Base-by-base conservation (phyloP, 495 filamentous ascomycete genomes). In the Penicillium atrosanguineum region DNA sequence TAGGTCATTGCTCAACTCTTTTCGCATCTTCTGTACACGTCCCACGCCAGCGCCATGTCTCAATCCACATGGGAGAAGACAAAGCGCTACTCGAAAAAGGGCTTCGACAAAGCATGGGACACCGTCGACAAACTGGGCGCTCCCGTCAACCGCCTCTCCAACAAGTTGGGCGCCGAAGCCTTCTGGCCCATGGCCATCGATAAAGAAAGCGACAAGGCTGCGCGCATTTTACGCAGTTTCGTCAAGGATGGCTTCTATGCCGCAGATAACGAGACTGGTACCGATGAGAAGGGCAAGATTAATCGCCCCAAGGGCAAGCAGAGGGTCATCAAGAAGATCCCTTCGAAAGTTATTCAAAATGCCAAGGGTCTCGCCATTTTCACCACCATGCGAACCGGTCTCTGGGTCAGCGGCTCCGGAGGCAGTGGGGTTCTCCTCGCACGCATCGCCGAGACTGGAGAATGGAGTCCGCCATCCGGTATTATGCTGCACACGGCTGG, bases 311-410 rank as follows among this genome's bases (percentile, higher is more conserved):
- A 80, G 44, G 78, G 77, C 56, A 89, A 87, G 68, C 84, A 86
- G 58, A 82, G 76, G 49, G 80, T 90, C 2, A 68, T 90, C 15
- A 87, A 93, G 70, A 91, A 91, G 73, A 95, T 96, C 23, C 91
- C 91, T 0, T 70, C 83, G 28, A 73, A 87, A 63, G 89, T 95
- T 42, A 87, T 96, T 50, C 81, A 86, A 61, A 85, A 88, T 69
- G 91, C 91, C 11, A 89, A 93, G 62, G 91, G 90, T 12, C 71
- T 96, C 34, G 90, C 89, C 23, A 86, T 96, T 56, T 96, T 96
- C 74, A 95, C 91, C 0, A 92, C 89, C 19, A 92, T 96, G 89
- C 86, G 91, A 46, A 90, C 90, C 16, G 91, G 91, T 31, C 79
- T 96, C 16, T 96, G 91, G 91, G 75, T 93, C 36, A 90, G 89